phyloP scores from a whole-genome alignment of 2,329 filamentous ascomycete species.

The Neofusicoccum kwambonambiense region DNA sequence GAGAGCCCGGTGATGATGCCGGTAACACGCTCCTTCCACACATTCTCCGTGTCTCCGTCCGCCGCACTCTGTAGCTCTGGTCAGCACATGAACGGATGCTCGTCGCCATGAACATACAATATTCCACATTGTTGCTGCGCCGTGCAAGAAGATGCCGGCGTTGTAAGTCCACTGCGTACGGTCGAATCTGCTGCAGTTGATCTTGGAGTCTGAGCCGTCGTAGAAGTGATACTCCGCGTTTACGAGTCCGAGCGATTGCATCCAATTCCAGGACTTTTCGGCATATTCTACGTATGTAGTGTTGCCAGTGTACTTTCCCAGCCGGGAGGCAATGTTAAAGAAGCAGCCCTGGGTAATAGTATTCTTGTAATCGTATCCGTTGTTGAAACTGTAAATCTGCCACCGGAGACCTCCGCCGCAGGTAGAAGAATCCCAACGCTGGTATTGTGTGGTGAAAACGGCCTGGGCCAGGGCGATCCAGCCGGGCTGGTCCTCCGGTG shows the following conservation, averaged over 20 bases:
- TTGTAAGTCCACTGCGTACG: slow-evolving; percentile 64
- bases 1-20: slow-evolving; percentile 46
- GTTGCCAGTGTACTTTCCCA: slow-evolving; percentile 38
- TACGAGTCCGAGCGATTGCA: slow-evolving; percentile 54
- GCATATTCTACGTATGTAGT: slow-evolving; percentile 65
- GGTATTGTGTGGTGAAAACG: slow-evolving; percentile 40
- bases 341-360: slow-evolving; percentile 54
- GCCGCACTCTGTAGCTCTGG: not conserved
- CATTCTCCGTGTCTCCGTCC: slow-evolving; percentile 55
- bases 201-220: slow-evolving; percentile 42
- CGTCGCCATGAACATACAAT: slow-evolving; percentile 26
- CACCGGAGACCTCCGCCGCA: slow-evolving; percentile 36
- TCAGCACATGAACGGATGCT: not conserved
- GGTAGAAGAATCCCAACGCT: slow-evolving; percentile 36
- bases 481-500: slow-evolving; percentile 44
- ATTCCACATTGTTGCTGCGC: slow-evolving; percentile 64
- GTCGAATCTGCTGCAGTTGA: slow-evolving; percentile 54
- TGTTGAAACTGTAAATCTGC: slow-evolving; percentile 46
- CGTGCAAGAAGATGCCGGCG: slow-evolving; percentile 64
- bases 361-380: slow-evolving; percentile 52
- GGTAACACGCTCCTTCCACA: slow-evolving; percentile 56
- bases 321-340: slow-evolving; percentile 49
- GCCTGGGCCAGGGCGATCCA: slow-evolving; percentile 31
- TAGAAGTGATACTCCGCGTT: slow-evolving; percentile 55
- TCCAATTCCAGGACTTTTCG: slow-evolving; percentile 36